Evolutionary conservation across 441 rosid genomes (phyloP).

Genomic region (Adansonia grandidieri): DNA sequence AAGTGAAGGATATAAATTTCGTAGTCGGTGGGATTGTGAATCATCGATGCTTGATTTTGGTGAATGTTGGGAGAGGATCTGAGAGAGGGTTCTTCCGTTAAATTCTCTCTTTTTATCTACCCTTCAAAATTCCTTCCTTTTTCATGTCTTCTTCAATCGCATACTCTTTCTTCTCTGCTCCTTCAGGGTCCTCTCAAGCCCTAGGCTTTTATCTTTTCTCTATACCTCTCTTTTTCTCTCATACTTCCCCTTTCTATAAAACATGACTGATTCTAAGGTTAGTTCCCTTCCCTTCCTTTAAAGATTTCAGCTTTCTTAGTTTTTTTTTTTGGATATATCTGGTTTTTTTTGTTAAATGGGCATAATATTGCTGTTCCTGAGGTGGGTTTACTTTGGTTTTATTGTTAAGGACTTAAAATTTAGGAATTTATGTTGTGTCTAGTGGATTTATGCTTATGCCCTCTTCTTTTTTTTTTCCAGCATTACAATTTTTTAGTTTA

Average conservation of each 20-base stretch:
- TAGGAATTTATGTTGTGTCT: not conserved
- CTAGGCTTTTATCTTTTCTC: conserved; percentile 40
- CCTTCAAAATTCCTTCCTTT: conserved; percentile 34
- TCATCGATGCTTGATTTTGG: too few species aligned
- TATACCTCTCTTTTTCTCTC: conserved; percentile 36
- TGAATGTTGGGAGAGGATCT: conserved; percentile 27
- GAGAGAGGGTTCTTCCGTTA: conserved; percentile 49
- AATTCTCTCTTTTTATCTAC: conserved; percentile 52
- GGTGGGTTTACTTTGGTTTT: conserved; percentile 1
- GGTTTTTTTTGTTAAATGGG: not conserved
- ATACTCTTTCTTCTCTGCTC: conserved; percentile 41
- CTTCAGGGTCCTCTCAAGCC: conserved; percentile 57
- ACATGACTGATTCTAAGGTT: conserved; percentile 81
- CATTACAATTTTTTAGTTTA: not conserved
- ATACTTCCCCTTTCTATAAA: conserved; percentile 30
- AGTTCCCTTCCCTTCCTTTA: not conserved
- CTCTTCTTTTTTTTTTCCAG: not conserved
- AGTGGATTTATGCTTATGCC: not conserved
- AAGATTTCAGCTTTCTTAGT: not conserved
- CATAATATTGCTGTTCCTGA: not conserved
- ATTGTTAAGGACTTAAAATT: not conserved
- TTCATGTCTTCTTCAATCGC: conserved; percentile 85
- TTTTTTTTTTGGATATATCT: not conserved
- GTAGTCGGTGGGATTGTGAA: too few species aligned
- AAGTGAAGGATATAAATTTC: not conserved